phyloP scores from a whole-genome alignment of 495 filamentous ascomycete species.

The Xylaria flabelliformis region DNA sequence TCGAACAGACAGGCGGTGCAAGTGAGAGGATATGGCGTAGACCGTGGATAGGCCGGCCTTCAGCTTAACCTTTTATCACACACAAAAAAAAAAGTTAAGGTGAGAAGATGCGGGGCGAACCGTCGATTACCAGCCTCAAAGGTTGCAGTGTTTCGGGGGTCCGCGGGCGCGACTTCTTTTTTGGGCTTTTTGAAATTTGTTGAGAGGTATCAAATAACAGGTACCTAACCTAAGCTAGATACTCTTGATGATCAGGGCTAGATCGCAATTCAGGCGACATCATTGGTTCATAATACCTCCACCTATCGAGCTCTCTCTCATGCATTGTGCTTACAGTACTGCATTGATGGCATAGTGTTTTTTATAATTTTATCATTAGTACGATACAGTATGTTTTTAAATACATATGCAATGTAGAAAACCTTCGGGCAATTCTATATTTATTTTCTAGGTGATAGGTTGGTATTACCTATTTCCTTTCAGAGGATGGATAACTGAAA shows the following conservation, averaged over 20 bases:
- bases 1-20: neutral
- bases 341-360: neutral
- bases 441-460: no score
- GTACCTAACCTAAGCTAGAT: neutral
- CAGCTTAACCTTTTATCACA: neutral
- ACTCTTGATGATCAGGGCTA: conserved; percentile 4
- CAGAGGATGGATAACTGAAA: neutral
- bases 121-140: conserved; percentile 2
- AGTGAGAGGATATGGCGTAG: neutral
- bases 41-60: neutral
- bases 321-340: neutral
- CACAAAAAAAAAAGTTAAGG: neutral
- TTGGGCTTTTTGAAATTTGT: conserved; percentile 13
- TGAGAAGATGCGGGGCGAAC: neutral
- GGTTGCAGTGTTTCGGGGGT: conserved; percentile 8
- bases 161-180: conserved; percentile 21
- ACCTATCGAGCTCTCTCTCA: neutral
- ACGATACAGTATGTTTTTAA: neutral
- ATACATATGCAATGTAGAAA: neutral
- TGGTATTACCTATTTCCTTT: no score
- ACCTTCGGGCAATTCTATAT: no score
- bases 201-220: neutral
- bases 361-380: neutral
- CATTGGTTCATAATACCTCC: conserved; percentile 15
- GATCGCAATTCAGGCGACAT: conserved; percentile 12